These are phyloP conservation scores for Lachancea quebecensis DNA, from an alignment of 805 yeast species.

Conservation along the genomic window DNA sequence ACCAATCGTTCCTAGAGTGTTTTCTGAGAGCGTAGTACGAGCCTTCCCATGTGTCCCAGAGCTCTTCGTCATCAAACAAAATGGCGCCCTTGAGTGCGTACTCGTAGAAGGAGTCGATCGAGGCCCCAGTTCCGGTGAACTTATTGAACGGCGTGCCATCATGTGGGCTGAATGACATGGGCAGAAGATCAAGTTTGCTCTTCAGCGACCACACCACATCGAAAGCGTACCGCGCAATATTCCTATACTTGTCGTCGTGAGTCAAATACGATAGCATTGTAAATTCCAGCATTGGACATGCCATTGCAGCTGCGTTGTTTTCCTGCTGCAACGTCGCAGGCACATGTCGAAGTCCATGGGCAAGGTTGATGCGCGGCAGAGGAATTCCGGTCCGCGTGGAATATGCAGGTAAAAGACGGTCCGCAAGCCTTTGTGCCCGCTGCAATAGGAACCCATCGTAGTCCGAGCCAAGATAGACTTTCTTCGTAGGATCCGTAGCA, in stretches of 20 bases:
- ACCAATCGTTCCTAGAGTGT: conserved; percentile 46
- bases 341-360: conserved; percentile 41
- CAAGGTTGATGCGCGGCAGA: conserved; percentile 68
- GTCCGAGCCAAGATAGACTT: conserved; percentile 33
- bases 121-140: conserved; percentile 81
- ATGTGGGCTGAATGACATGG: conserved; percentile 67
- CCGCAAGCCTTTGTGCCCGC: conserved; percentile 72
- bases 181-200: conserved; percentile 56
- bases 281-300: conserved; percentile 76
- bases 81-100: conserved; percentile 75
- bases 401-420: conserved; percentile 63
- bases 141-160: conserved; percentile 49
- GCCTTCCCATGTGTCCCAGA: conserved; percentile 48
- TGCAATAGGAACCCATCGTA: conserved; percentile 70
- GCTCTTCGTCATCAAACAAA: conserved; percentile 54
- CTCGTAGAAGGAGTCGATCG: conserved; percentile 86
- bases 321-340: conserved; percentile 45
- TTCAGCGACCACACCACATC: conserved; percentile 64
- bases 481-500: conserved; percentile 42
- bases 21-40: conserved; percentile 53
- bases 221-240: conserved; percentile 54
- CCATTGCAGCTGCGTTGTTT: conserved; percentile 85
- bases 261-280: conserved; percentile 68
- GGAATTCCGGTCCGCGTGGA: conserved; percentile 62
- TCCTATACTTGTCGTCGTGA: conserved; percentile 64